Percentiles rank a stretch among this genome's conserved stretches.
phyloP scores from a whole-genome alignment of 257 asterid species.

The Gentiana dahurica region DNA sequence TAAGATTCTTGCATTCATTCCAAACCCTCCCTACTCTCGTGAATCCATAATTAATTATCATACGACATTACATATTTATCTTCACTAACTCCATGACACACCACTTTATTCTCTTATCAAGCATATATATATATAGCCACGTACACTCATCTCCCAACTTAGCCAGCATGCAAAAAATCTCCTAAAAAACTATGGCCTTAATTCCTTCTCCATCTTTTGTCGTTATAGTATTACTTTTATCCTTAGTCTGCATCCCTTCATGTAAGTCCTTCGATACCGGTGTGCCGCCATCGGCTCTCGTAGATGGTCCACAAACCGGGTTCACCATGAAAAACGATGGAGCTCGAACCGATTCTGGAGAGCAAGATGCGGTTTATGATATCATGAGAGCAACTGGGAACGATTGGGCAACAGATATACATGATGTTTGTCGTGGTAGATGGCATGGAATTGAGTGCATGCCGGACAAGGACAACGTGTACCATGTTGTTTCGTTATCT shows the following conservation, averaged over 20 bases:
- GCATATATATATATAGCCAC: no score
- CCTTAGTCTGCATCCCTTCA: slow-evolving; percentile 14
- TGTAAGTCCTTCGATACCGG: slow-evolving; percentile 37
- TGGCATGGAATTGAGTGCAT: slow-evolving; percentile 97
- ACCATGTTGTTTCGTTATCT: slow-evolving; percentile 70
- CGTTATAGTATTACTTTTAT: no score
- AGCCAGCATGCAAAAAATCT: no score
- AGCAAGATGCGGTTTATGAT: slow-evolving; percentile 71
- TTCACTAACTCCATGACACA: no score
- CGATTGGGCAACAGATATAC: slow-evolving; percentile 74
- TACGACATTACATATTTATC: no score
- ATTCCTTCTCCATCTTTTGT: no score
- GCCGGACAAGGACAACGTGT: slow-evolving; percentile 64
- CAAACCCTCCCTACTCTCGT: no score
- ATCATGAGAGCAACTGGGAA: slow-evolving; percentile 91
- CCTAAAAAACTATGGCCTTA: no score
- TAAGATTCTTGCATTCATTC: no score
- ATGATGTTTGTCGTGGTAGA: slow-evolving; percentile 74
- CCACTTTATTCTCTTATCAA: no score
- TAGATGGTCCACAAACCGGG: slow-evolving; percentile 55
- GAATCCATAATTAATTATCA: no score
- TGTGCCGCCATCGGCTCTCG: slow-evolving; percentile 33
- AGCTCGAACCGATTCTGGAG: slow-evolving; percentile 41
- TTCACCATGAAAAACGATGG: slow-evolving; percentile 19
- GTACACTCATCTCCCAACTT: no score